Percentiles rank a stretch among this genome's conserved stretches.
Evolutionary conservation across 139 green algal species (phyloP).

Genomic region (Edaphochlamys debaryana): DNA sequence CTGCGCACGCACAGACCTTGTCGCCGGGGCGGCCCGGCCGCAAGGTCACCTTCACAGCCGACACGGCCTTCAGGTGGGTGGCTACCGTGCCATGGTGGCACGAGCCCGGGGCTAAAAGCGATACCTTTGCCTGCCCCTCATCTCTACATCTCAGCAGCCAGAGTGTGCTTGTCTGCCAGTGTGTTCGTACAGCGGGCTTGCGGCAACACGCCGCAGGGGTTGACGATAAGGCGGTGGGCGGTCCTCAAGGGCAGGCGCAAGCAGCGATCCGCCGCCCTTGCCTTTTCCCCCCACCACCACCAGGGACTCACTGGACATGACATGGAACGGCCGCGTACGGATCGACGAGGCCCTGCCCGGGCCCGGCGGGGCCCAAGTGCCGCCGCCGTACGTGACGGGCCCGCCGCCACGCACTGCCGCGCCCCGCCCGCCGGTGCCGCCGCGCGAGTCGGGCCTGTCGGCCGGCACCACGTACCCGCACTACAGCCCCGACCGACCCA

Average conservation of each 20-base stretch:
- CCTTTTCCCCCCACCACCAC: background rate
- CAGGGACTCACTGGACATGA: slow-evolving; percentile 18
- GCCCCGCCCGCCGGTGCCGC: background rate
- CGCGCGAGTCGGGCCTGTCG: slow-evolving; percentile 4
- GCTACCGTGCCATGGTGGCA: too few relatives aligned
- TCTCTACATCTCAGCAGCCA: too few relatives aligned
- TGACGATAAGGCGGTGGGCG: too few relatives aligned
- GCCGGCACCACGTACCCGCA: slow-evolving; percentile 1
- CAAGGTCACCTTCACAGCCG: slow-evolving; percentile 25
- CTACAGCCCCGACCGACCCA: background rate
- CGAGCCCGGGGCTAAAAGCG: too few relatives aligned
- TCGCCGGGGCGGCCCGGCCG: background rate
- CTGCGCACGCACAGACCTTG: background rate
- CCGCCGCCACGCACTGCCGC: background rate
- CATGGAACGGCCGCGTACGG: background rate
- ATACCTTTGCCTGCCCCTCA: too few relatives aligned
- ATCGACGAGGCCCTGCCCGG: background rate
- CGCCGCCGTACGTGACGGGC: too few relatives aligned
- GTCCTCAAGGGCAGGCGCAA: too few relatives aligned
- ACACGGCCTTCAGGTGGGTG: slow-evolving; percentile 35
- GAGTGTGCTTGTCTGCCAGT: too few relatives aligned
- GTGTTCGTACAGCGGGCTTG: too few relatives aligned
- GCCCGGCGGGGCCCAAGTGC: background rate
- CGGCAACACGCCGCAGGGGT: too few relatives aligned
- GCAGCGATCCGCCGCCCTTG: too few relatives aligned